Evolutionary conservation across 176 grass and related monocot genomes (phyloP).

Genomic region (Miscanthus lutarioriparius): DNA sequence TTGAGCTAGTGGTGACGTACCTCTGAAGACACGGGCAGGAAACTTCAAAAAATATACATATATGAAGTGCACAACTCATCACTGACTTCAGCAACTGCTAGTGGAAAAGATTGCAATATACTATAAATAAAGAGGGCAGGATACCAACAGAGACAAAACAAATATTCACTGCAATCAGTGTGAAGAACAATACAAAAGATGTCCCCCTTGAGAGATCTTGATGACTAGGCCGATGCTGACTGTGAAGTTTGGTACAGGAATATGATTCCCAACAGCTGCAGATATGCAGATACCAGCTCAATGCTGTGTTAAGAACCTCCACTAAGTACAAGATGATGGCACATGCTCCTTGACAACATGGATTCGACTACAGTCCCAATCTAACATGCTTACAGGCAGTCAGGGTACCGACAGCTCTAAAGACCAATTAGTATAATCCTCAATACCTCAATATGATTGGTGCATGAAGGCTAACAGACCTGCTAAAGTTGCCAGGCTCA

Average conservation of each 20-base stretch:
- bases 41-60: not conserved
- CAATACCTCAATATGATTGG: not conserved
- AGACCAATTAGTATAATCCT: not conserved
- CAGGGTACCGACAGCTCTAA: not conserved
- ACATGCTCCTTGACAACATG: slow-evolving; percentile 8
- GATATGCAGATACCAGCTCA: not conserved
- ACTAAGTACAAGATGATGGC: not conserved
- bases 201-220: not conserved
- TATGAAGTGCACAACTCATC: not conserved
- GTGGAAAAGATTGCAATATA: not conserved
- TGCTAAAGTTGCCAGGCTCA: not conserved
- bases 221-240: not conserved
- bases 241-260: not conserved
- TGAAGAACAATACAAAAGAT: slow-evolving; percentile 20
- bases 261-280: slow-evolving; percentile 16
- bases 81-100: slow-evolving; percentile 31
- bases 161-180: slow-evolving; percentile 21
- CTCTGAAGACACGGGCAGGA: not conserved
- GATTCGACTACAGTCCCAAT: not conserved
- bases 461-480: not conserved
- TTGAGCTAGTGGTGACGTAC: not conserved
- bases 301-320: slow-evolving; percentile 25
- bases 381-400: not conserved
- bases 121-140: not conserved
- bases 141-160: slow-evolving; percentile 1